Evolutionary conservation across 225 moss, liverwort and hornwort genomes (phyloP), one percentile per base, ranked within the genome.

Genomic region (Antitrichia curtipendula): DNA sequence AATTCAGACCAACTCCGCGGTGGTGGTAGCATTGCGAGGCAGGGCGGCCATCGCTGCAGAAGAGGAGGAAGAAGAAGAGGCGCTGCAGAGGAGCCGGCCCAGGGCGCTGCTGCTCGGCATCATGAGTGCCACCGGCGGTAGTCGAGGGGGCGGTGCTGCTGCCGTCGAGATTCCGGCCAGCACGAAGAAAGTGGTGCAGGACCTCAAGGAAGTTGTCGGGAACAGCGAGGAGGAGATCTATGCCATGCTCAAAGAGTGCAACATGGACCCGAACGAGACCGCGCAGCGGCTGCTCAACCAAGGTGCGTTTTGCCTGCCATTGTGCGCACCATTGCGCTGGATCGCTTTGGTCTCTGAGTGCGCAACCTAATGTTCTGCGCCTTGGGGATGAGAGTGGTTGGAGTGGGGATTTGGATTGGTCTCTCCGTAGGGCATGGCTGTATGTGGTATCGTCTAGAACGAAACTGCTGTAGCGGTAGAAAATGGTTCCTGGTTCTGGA

Each of bases 181-280:
- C 90, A 96, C 96, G 86, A 95, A 96, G 92, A 96, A 97, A 90
- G 92, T 92, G 90, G 95, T 97, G 88, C 97, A 96, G 88, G 94
- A 91, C 92, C 90, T 97, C 18, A 94, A 93, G 90, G 97, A 94
- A 90, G 89, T 96, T 38, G 95, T 95, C 23, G 87, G 90, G 69
- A 93, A 94, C 80, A 95, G 95, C 86, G 96, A 97, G 84, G 97
- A 98, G 92, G 97, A 98, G 95, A 98, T 98, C 94, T 98, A 96
- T 80, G 94, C 96, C 38, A 96, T 95, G 94, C 96, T 98, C 49
- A 96, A 95, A 89, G 97, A 98, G 91, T 98, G 97, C 83, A 98
- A 98, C 93, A 96, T 96, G 96, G 96, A 98, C 93, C 92, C 90
- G 4, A 93, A 98, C 86, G 96, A 98, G 91, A 96, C 97, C 10